Base-by-base conservation (phyloP, 176 grass and related monocot species). In the Coix lacrymajobi region DNA sequence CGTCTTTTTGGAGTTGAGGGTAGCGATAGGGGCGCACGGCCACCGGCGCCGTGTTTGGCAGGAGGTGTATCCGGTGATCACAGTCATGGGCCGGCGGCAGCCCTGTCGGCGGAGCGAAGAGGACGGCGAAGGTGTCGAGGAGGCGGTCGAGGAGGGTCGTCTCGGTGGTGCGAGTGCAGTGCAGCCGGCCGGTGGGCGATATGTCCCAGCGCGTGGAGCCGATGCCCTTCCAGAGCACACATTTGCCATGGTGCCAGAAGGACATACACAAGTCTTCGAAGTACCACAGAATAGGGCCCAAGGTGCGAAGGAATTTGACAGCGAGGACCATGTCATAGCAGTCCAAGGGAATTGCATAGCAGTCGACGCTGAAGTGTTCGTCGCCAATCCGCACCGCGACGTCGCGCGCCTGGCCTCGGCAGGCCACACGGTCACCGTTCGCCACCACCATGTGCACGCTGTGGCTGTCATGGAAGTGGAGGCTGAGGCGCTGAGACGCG, bases 41-140 rank as follows among this genome's bases (percentile, higher is more conserved):
- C 8, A 26, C n/a, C 0, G 56, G n/a, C 0, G n/a, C 7, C 2
- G 56, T 26, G 7, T 11, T n/a, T 0, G n/a, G n/a, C 0, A 20
- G 5, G 0, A 26, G 56, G 8, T 26, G 56, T 0, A 60, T 60
- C 8, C n/a, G 17, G 7, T 25, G 56, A 1, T 60, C 20, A 6
- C n/a, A 60, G 12, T 14, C 7, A 0, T 0, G 20, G 0, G 56
- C 8, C 9, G 7, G 56, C 0, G 56, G 56, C 8, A 25, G n/a
- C 2, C 56, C n/a, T 11, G 3, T 22, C 1, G 56, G 56, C 2
- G 7, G 4, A 0, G 1, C 56, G 7, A 60, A 60, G 2, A 60
- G 1, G 10, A 26, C n/a, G 0, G 7, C 7, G 3, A 26, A 60
- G 2, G n/a, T 3, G 3, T 0, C 6, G 2, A 26, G n/a, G 6